Percentiles rank a stretch among this genome's conserved stretches.
Evolutionary conservation across 2,329 filamentous ascomycete genomes (phyloP).

Genomic region (Aspergillus uvarum): DNA sequence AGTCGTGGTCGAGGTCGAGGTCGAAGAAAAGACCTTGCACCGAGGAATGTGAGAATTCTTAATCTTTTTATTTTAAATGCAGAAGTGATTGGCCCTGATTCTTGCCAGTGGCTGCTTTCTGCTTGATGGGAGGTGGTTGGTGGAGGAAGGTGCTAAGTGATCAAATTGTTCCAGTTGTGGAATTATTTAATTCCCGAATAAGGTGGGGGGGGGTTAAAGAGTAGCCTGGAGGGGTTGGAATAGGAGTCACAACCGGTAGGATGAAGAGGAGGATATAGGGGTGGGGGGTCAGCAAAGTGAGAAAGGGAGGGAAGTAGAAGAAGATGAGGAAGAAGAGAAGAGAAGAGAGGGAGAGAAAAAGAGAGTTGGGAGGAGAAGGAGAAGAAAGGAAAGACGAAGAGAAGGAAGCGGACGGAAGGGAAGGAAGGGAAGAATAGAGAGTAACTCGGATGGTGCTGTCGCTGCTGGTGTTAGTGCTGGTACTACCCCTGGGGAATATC

Average conservation of each 20-base stretch:
- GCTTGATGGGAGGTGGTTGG: background rate
- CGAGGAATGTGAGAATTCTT: background rate
- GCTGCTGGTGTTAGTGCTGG: too few species aligned
- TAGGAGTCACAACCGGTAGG: background rate
- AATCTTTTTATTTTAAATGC: background rate
- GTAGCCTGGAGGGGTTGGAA: background rate
- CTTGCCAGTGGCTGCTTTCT: background rate
- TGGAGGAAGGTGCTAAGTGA: background rate
- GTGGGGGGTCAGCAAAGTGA: background rate
- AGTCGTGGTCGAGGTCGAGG: background rate
- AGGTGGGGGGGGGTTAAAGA: background rate
- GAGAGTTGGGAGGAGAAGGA: conserved; percentile 9
- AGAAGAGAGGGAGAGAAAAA: conserved; percentile 1
- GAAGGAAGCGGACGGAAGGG: conserved; percentile 16
- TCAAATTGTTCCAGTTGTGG: background rate
- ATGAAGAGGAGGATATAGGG: background rate
- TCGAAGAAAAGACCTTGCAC: background rate
- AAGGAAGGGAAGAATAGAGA: background rate
- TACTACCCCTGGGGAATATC: background rate
- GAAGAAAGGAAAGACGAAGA: conserved; percentile 7
- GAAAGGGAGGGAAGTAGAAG: conserved; percentile 1
- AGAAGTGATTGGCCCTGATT: background rate
- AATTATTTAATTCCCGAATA: conserved; percentile 7
- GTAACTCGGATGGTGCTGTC: too few species aligned
- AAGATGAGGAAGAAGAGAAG: background rate